A percentile compares a stretch with the other conserved stretches of the same genome.
Conservation (phyloP, 129 eudicot species). For the Cynara cardunculus region DNA sequence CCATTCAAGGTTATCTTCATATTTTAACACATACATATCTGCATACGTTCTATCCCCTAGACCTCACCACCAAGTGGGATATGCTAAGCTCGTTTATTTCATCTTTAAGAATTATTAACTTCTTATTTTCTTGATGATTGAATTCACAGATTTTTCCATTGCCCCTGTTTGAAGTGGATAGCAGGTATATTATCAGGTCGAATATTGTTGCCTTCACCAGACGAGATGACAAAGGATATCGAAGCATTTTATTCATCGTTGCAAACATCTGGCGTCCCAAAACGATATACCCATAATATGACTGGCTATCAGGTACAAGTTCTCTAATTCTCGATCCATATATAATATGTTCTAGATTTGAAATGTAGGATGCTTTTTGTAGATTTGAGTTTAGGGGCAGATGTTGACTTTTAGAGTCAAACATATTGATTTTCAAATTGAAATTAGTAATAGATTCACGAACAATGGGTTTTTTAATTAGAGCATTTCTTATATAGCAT, state of each 20-base stretch:
- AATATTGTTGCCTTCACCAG: slow-evolving; percentile 45
- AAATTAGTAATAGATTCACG: background rate
- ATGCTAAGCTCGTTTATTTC: background rate
- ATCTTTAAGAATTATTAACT: background rate
- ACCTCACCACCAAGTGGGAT: background rate
- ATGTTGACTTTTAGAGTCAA: slow-evolving; percentile 1
- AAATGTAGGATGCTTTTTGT: background rate
- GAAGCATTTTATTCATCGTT: slow-evolving; percentile 63
- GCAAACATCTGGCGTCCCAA: slow-evolving; percentile 65
- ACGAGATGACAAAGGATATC: slow-evolving; percentile 67
- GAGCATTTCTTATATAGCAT: background rate
- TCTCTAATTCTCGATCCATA: background rate
- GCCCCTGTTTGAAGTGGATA: slow-evolving; percentile 80
- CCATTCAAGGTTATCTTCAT: slow-evolving; percentile 66
- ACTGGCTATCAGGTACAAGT: slow-evolving; percentile 49
- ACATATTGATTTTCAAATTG: background rate
- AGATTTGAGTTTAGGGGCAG: background rate
- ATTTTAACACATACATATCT: background rate
- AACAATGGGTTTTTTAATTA: background rate
- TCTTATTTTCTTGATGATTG: background rate
- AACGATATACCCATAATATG: slow-evolving; percentile 75
- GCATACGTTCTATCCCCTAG: background rate
- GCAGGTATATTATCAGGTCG: slow-evolving; percentile 85
- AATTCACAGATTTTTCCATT: slow-evolving; percentile 64
- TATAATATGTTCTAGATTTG: background rate